Base-by-base conservation (phyloP, 306 rosid species). In the Fagus sylvatica region DNA sequence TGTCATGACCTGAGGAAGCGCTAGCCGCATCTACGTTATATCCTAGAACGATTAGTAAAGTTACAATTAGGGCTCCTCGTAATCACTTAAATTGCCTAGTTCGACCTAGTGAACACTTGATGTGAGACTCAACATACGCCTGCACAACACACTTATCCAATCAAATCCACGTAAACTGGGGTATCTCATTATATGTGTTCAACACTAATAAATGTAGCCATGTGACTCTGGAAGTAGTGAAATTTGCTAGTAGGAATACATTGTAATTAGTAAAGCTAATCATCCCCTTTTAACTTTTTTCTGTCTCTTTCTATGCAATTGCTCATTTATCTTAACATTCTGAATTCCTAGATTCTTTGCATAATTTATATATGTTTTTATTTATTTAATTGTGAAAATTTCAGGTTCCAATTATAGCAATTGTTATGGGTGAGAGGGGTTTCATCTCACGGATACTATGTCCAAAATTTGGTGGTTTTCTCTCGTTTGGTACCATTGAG, bases 361-460 rank as follows among this genome's bases (percentile, higher is more conserved):
- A 56, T 76, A 19, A 74, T 79, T 60, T 8, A 77, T 9, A 36
- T 67, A 53, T 49, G 61, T 61, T 77, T 40, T 78, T 48, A 67
- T 19, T 68, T 48, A 53, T 40, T 79, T 64, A 22, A 67, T 57
- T 22, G 75, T 83, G 74, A 69, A 79, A 78, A 64, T 85, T 81
- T 77, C 93, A 95, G 99, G 97, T 91, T 81, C 97, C 98, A 60
- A 77, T 87, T 42, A 95, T 95, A 75, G 99, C 89, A 55, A 92
- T 95, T 80, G 99, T 88, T 72, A 95, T 95, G 99, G 92, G 93
- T 42, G 98, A 95, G 60, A 91, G 89, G 85, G 98, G 99, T 72
- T 77, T 89, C 79, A 85, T 91, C 70, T 93, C 98, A 28, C 85
- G 96, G 72, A 51, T 93, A 79, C 98, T 95, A 74, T 91, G 97